Percentiles rank a stretch among this genome's conserved stretches.
phyloP scores from a whole-genome alignment of 768 basidiomycete genomes.

The Fomitopsis pulvina region DNA sequence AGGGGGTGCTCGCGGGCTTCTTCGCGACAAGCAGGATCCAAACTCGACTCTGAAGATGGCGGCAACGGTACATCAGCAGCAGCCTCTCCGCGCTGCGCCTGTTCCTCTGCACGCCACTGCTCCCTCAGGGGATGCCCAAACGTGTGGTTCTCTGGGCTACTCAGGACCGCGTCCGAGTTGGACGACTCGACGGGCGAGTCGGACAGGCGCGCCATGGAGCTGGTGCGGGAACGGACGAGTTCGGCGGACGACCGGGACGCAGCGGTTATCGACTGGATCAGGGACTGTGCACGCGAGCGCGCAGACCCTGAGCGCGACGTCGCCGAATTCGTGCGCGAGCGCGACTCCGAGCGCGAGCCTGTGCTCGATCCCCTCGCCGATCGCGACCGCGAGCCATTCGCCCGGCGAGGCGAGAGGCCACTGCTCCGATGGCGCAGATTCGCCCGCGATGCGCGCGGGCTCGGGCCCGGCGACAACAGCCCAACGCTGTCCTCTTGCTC shows the following conservation, averaged over 20 bases:
- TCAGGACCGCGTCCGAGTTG: slow-evolving; percentile 35
- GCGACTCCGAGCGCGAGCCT: slow-evolving; percentile 40
- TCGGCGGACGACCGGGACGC: slow-evolving; percentile 59
- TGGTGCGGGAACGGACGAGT: slow-evolving; percentile 49
- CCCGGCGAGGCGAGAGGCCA: slow-evolving; percentile 27
- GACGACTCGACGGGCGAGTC: slow-evolving; percentile 28
- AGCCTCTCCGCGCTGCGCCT: slow-evolving; percentile 11
- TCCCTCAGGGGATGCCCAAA: slow-evolving; percentile 57
- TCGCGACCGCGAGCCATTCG: slow-evolving; percentile 35
- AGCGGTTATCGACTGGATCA: slow-evolving; percentile 57
- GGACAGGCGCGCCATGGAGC: slow-evolving; percentile 58
- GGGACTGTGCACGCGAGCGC: slow-evolving; percentile 58
- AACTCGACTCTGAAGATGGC: neutral
- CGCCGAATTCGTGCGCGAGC: slow-evolving; percentile 23
- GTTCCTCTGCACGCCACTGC: slow-evolving; percentile 26
- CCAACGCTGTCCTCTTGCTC: slow-evolving; percentile 60
- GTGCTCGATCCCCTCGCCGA: slow-evolving; percentile 33
- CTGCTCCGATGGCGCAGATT: slow-evolving; percentile 35
- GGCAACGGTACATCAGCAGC: slow-evolving; percentile 15
- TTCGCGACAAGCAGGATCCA: slow-evolving; percentile 1
- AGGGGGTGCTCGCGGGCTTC: slow-evolving; percentile 4
- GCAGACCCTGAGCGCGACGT: slow-evolving; percentile 30
- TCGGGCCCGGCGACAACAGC: slow-evolving; percentile 39
- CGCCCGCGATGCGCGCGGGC: slow-evolving; percentile 42
- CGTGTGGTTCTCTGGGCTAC: slow-evolving; percentile 63